These are phyloP conservation scores for Colletotrichum sojae DNA, from an alignment of 2,329 filamentous ascomycete genomes.

Conservation along the genomic window DNA sequence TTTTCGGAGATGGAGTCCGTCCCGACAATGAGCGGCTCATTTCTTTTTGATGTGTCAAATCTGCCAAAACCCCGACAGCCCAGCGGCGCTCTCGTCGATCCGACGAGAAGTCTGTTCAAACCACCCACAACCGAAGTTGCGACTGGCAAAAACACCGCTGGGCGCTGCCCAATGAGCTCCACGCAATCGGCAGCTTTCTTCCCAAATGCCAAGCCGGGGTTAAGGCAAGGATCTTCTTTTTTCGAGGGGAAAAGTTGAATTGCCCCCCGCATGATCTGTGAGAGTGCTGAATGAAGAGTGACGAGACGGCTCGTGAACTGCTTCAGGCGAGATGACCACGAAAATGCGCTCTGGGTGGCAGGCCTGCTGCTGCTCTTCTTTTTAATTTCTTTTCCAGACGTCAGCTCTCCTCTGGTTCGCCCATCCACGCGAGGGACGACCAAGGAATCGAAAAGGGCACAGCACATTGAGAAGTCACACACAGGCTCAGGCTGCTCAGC, in stretches of 20 bases:
- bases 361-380: too few species aligned
- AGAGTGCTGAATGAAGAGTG: not conserved
- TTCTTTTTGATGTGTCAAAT: not conserved
- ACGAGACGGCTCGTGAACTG: too few species aligned
- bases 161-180: not conserved
- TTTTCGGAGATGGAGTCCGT: not conserved
- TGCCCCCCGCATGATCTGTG: not conserved
- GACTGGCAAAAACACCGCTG: not conserved
- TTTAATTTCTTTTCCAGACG: too few species aligned
- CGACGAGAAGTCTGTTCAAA: not conserved
- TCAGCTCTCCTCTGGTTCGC: not conserved
- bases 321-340: too few species aligned
- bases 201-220: constrained; percentile 4
- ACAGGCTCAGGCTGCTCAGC: not conserved
- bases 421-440: not conserved
- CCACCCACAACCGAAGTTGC: not conserved
- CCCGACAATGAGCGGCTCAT: not conserved
- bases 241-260: not conserved
- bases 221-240: not conserved
- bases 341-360: too few species aligned
- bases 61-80: not conserved
- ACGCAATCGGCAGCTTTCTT: not conserved
- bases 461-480: not conserved
- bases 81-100: not conserved
- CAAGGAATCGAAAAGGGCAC: not conserved